These are phyloP conservation scores for Chytriomyces sp. DNA, from an alignment of 192 early-diverging fungal species.

Conservation along the genomic window DNA sequence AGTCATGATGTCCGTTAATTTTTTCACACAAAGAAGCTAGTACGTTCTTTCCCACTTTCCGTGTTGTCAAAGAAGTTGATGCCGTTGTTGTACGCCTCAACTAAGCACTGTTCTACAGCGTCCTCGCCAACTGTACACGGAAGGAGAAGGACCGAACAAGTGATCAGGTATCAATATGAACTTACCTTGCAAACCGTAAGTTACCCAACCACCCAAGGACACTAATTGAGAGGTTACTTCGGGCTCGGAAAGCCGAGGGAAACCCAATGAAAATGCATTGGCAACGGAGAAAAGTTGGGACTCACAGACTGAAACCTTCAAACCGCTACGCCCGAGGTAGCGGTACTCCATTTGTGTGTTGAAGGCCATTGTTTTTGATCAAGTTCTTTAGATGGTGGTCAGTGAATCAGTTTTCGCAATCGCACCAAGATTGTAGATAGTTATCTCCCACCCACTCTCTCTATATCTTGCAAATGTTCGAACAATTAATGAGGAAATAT, in stretches of 20 bases:
- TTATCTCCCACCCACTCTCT: no score
- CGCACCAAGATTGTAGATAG: no score
- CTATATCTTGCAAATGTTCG: no score
- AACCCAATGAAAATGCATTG: neutral
- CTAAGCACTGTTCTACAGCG: constrained; percentile 6
- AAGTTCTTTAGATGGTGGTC: no score
- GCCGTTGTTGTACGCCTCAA: constrained; percentile 45
- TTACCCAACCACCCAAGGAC: constrained; percentile 47
- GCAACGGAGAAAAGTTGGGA: no score
- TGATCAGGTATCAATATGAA: no score
- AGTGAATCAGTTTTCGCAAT: no score
- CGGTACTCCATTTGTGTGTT: constrained; percentile 93
- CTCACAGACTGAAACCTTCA: constrained; percentile 67
- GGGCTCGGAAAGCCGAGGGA: neutral
- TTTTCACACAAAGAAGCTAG: neutral
- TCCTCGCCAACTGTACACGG: constrained; percentile 36
- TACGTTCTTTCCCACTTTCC: constrained; percentile 3
- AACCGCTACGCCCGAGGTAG: constrained; percentile 73
- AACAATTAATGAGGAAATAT: no score
- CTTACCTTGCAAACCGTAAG: constrained; percentile 69
- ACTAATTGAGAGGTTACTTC: no score
- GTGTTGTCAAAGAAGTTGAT: constrained; percentile 75
- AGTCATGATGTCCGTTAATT: neutral
- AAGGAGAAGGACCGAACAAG: no score
- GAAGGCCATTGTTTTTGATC: no score